Evolutionary conservation across 2,329 filamentous ascomycete genomes (phyloP), one percentile per base, ranked within the genome.

Genomic region (Aspergillus aculeatus): DNA sequence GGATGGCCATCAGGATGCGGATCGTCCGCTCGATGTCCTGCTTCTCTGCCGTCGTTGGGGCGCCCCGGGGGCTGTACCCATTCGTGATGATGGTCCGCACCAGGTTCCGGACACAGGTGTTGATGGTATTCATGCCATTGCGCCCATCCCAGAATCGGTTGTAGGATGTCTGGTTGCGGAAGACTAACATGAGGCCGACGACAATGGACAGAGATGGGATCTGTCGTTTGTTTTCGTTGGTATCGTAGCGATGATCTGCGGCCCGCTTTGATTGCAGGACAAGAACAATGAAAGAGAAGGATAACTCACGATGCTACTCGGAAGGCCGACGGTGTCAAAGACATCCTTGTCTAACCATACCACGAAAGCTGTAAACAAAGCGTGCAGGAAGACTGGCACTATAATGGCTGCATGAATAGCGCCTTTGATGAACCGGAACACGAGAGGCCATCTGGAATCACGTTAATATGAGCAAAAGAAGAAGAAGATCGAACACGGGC

Each of bases 131-230:
- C 57, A 88, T 79, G 63, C 84, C 81, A 64, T 82, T 83, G 48
- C 84, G 76, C 4, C 84, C 84, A 3, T 82, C 82, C 86, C 86
- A 88, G 76, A 88, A 88, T 2, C 86, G 80, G 65, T 87, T 86
- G 73, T 87, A 88, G 56, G 80, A 83, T 3, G 85, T 88, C 64
- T 83, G 80, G 66, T 89, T 88, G 41, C 86, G 82, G 75, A 89
- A 88, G 29, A 89, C 86, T 58, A 89, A 83, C 81, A 89, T 87
- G 47, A 89, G 72, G 67, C 86, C 86, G 2, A 89, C 86, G 54
- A 89, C 86, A 58, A 89, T 89, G 35, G 83, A 86, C 1, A 89
- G 76, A 14, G 81, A 84, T 2, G 86, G 86, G 49, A 88, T 82
- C 80, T 82, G 62, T 23, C 7, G 32, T 51, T 32, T 11, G 23